Evolutionary conservation across 345 rosid genomes (phyloP), one percentile per base, ranked within the genome.

Genomic region (Camelina laxa): DNA sequence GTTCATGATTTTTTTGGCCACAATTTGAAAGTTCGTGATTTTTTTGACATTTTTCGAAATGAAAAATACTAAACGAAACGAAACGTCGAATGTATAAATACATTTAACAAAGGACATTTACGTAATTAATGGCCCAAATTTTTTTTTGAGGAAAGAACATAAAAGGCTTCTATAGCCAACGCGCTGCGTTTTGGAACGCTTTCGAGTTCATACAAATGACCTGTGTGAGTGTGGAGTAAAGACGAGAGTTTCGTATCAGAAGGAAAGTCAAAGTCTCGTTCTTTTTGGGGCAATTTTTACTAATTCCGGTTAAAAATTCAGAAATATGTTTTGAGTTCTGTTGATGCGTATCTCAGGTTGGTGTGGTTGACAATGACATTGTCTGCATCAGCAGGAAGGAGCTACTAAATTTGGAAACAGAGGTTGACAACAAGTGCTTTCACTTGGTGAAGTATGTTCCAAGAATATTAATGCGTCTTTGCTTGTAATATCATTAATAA

Each of bases 31-130:
- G n/a, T n/a, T n/a, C n/a, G n/a, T n/a, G n/a, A n/a, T n/a, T n/a
- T n/a, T n/a, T n/a, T n/a, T n/a, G n/a, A n/a, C n/a, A n/a, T n/a
- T n/a, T n/a, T n/a, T n/a, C n/a, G n/a, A n/a, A 27, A 27, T 4
- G 30, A 27, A 27, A 27, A 24, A 3, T 24, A 24, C 30, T 4
- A 0, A 30, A 35, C 2, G 65, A 30, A 30, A 50, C 35, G 67
- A 50, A 66, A 7, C 60, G 44, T 58, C 60, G 19, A 56, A 42
- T 3, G 3, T 56, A 44, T 44, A 44, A 19, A 65, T 21, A 74
- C 9, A 39, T 24, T 36, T 16, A 47, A 8, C 1, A 0, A 35
- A 36, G 42, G 78, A 7, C 14, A 33, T 33, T 65, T 54, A 20
- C 38, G 77, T 54, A 31, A 39, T 7, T 38, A 27, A 27, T n/a